phyloP scores from a whole-genome alignment of 805 yeast genomes.

The Metschnikowia matae region DNA sequence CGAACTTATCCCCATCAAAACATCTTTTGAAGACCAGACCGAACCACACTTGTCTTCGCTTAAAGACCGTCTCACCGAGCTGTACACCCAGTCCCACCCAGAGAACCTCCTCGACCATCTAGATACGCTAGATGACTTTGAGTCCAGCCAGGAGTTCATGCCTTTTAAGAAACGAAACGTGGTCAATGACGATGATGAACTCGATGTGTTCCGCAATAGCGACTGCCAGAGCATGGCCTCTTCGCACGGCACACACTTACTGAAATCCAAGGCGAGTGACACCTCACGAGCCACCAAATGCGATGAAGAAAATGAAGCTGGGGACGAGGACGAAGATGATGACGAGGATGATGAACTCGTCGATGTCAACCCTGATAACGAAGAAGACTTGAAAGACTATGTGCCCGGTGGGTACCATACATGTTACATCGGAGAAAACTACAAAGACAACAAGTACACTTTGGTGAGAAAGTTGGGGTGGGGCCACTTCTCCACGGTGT shows the following conservation, averaged over 20 bases:
- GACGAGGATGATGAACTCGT: slow-evolving; percentile 22
- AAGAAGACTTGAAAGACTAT: slow-evolving; percentile 53
- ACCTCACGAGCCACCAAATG: not conserved
- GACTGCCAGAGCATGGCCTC: slow-evolving; percentile 1
- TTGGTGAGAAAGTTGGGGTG: slow-evolving; percentile 59
- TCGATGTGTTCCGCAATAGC: not conserved
- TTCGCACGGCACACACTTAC: not conserved
- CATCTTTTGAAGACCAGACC: slow-evolving; percentile 26
- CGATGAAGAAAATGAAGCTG: slow-evolving; percentile 3
- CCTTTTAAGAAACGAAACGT: slow-evolving; percentile 6
- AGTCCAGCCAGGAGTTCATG: slow-evolving; percentile 5
- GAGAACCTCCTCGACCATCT: slow-evolving; percentile 10
- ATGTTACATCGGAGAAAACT: slow-evolving; percentile 51
- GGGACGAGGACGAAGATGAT: slow-evolving; percentile 17
- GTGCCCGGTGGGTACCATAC: slow-evolving; percentile 64
- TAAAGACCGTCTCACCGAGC: slow-evolving; percentile 17
- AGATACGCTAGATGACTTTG: slow-evolving; percentile 10
- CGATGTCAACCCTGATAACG: slow-evolving; percentile 27
- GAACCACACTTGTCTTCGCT: slow-evolving; percentile 15
- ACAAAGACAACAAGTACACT: slow-evolving; percentile 36
- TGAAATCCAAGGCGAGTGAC: not conserved
- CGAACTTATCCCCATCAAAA: slow-evolving; percentile 33
- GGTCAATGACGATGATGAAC: not conserved
- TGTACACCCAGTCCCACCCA: slow-evolving; percentile 7
- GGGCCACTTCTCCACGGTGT: slow-evolving; percentile 73